These are phyloP conservation scores for Linnemannia schmuckeri DNA, from an alignment of 192 early-diverging fungal genomes.

Conservation along the genomic window DNA sequence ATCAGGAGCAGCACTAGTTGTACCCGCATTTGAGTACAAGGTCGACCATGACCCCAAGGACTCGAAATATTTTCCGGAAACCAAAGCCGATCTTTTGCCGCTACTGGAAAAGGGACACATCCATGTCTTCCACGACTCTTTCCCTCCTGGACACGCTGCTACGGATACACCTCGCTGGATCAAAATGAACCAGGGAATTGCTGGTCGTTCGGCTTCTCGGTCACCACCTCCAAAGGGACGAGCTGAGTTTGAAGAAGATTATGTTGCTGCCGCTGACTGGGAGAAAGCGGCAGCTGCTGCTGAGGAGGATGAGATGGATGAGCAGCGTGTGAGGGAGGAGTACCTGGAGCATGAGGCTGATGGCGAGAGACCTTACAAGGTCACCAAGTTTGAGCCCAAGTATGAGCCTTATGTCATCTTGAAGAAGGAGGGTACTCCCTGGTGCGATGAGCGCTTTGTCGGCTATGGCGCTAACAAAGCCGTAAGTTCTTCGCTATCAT, in stretches of 20 bases:
- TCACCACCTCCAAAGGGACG: constrained; percentile 4
- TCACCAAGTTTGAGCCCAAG: constrained; percentile 65
- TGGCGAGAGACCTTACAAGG: constrained; percentile 62
- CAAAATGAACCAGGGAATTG: constrained; percentile 22
- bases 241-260: constrained; percentile 14
- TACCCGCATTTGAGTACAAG: constrained; percentile 72
- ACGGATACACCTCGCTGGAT: constrained; percentile 67
- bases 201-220: not conserved
- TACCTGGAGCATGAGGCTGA: constrained; percentile 47
- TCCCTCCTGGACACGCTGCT: constrained; percentile 68
- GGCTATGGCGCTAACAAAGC: constrained; percentile 76
- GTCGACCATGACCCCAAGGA: constrained; percentile 65
- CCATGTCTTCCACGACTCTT: constrained; percentile 68
- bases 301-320: not conserved
- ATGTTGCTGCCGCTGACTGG: not conserved
- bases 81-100: constrained; percentile 59
- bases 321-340: constrained; percentile 14
- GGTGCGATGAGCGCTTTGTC: constrained; percentile 74
- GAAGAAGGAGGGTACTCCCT: constrained; percentile 63
- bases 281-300: not conserved
- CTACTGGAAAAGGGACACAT: constrained; percentile 62
- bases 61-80: constrained; percentile 64
- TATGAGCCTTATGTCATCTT: constrained; percentile 74
- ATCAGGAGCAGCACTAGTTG: constrained; percentile 63
- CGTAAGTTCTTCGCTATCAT: constrained; percentile 18